Evolutionary conservation across 2,329 filamentous ascomycete genomes (phyloP).

Genomic region (Calonectria pseudoreteaudii): DNA sequence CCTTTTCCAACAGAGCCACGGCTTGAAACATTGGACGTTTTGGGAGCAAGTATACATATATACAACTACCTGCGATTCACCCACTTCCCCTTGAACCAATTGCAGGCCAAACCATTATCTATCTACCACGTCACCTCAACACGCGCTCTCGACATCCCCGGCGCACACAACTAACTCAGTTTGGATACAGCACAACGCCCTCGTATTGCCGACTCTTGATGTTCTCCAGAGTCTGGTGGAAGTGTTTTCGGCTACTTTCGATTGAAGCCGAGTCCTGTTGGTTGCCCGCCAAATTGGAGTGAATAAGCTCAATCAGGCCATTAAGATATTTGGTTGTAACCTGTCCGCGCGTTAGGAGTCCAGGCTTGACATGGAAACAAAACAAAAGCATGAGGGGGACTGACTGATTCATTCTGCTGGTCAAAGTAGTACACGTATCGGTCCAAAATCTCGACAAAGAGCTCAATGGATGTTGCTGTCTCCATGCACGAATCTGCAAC

Average conservation of each 20-base stretch:
- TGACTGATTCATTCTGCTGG: slow-evolving; percentile 94
- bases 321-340: slow-evolving; percentile 98
- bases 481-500: slow-evolving; percentile 99
- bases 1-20: not conserved
- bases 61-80: slow-evolving; percentile 40
- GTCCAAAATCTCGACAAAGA: slow-evolving; percentile 98
- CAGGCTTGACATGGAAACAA: not conserved
- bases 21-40: slow-evolving; percentile 18
- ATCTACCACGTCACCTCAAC: slow-evolving; percentile 37
- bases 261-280: slow-evolving; percentile 84
- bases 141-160: slow-evolving; percentile 11
- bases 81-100: slow-evolving; percentile 15
- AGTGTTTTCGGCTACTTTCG: slow-evolving; percentile 92
- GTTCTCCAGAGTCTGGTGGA: slow-evolving; percentile 93
- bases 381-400: slow-evolving; percentile 34
- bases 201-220: slow-evolving; percentile 94
- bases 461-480: slow-evolving; percentile 93
- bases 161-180: slow-evolving; percentile 39
- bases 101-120: slow-evolving; percentile 42
- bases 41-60: slow-evolving; percentile 43
- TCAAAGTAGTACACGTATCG: slow-evolving; percentile 99
- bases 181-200: slow-evolving; percentile 81
- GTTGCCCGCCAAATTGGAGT: slow-evolving; percentile 91
- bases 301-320: slow-evolving; percentile 96
- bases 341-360: slow-evolving; percentile 48